Percentiles rank a stretch among this genome's conserved stretches.
These are phyloP conservation scores for Paramecium pentaurelia DNA, from an alignment of 73 alveolate species.

Conservation along the genomic window DNA sequence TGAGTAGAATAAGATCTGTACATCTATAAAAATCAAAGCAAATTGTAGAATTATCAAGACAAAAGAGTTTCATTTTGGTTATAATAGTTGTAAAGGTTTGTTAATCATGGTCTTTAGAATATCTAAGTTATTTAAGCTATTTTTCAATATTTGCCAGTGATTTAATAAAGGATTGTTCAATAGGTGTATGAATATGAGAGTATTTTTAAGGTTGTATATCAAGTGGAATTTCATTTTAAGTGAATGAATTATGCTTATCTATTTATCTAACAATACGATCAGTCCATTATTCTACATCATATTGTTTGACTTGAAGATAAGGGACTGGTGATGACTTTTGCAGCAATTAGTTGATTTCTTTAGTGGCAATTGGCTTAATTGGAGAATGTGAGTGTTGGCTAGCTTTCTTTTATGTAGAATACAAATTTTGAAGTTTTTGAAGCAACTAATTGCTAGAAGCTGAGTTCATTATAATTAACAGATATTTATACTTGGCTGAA, in stretches of 20 bases:
- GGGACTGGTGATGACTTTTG: background rate
- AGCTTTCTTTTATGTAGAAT: background rate
- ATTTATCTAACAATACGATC: background rate
- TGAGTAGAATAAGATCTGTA: slow-evolving; percentile 22
- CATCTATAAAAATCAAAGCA: slow-evolving; percentile 31
- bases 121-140: background rate
- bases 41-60: background rate
- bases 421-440: background rate
- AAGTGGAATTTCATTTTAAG: background rate
- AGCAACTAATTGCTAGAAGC: slow-evolving; percentile 26
- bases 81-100: background rate
- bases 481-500: background rate
- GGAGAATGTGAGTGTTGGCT: background rate
- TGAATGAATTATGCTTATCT: background rate
- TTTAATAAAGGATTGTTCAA: background rate
- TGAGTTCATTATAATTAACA: slow-evolving; percentile 17
- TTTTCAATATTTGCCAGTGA: background rate
- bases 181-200: background rate
- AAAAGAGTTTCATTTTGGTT: background rate
- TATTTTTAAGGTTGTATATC: background rate
- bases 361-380: background rate
- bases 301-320: background rate
- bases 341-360: background rate
- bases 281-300: slow-evolving; percentile 1
- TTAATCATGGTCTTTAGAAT: background rate